phyloP scores from a whole-genome alignment of 2,329 filamentous ascomycete genomes.

The Penicillium sp. region DNA sequence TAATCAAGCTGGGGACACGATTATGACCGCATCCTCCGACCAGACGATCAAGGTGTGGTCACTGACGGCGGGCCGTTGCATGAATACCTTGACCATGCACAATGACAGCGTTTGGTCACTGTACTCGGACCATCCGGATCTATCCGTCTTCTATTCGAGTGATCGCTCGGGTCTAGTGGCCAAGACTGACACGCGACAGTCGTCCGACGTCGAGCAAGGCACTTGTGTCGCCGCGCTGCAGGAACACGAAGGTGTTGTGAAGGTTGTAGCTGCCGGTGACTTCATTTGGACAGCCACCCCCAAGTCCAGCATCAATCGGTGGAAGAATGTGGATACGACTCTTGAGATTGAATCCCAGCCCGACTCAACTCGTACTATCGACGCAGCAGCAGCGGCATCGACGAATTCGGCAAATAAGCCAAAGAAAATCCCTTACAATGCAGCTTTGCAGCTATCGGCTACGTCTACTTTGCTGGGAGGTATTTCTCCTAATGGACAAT shows the following conservation, averaged over 20 bases:
- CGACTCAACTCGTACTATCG: slow-evolving; percentile 44
- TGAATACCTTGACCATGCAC: slow-evolving; percentile 98
- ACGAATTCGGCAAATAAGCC: slow-evolving; percentile 18
- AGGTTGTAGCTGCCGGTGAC: slow-evolving; percentile 59
- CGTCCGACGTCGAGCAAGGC: slow-evolving; percentile 75
- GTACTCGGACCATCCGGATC: slow-evolving; percentile 76
- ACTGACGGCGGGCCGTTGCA: slow-evolving; percentile 86
- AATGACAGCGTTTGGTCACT: slow-evolving; percentile 97
- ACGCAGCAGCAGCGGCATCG: slow-evolving; percentile 12
- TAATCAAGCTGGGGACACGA: slow-evolving; percentile 79
- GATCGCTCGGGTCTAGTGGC: slow-evolving; percentile 90
- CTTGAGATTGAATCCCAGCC: slow-evolving; percentile 55
- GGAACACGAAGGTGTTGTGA: slow-evolving; percentile 68
- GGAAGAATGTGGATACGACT: slow-evolving; percentile 77
- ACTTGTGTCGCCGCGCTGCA: slow-evolving; percentile 85
- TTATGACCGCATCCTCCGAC: slow-evolving; percentile 91
- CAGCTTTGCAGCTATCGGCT: slow-evolving; percentile 76
- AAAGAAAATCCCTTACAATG: slow-evolving; percentile 66
- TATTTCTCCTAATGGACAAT: slow-evolving; percentile 43
- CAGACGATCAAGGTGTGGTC: slow-evolving; percentile 99
- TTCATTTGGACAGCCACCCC: slow-evolving; percentile 87
- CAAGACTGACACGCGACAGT: slow-evolving; percentile 82
- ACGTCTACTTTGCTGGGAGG: slow-evolving; percentile 67
- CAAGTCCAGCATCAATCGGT: slow-evolving; percentile 86
- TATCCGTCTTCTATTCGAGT: slow-evolving; percentile 89